A percentile compares a stretch with the other conserved stretches of the same genome.
Evolutionary conservation across 345 rosid species (phyloP).

Genomic region (Nasturtium officinale): DNA sequence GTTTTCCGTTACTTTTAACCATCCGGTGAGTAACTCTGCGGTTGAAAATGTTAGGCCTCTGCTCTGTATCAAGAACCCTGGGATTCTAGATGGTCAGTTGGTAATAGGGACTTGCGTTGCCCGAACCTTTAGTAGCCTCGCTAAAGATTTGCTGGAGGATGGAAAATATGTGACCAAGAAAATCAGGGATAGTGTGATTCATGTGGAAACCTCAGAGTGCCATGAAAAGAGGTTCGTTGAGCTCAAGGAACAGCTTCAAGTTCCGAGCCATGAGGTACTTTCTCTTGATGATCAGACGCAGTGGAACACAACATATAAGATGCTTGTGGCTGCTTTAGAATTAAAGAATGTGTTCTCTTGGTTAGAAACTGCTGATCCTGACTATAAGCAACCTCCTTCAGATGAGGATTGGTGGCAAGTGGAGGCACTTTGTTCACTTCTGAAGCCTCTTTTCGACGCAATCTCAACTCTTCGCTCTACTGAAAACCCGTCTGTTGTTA

Average conservation of each 20-base stretch:
- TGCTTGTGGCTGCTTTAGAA: conserved; percentile 84
- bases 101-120: conserved; percentile 72
- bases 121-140: conserved; percentile 57
- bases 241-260: conserved; percentile 89
- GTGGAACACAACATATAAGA: conserved; percentile 85
- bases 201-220: conserved; percentile 81
- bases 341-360: conserved; percentile 88
- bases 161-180: conserved; percentile 66
- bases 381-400: conserved; percentile 72
- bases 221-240: conserved; percentile 86
- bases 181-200: conserved; percentile 78
- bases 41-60: conserved; percentile 66
- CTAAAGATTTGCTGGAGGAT: conserved; percentile 58
- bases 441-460: conserved; percentile 82
- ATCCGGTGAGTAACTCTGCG: conserved; percentile 55
- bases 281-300: conserved; percentile 69
- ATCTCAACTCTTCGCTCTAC: conserved; percentile 56
- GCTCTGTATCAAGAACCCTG: conserved; percentile 70
- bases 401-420: conserved; percentile 73
- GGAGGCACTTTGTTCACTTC: conserved; percentile 65
- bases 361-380: conserved; percentile 80
- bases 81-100: conserved; percentile 77
- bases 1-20: conserved; percentile 71
- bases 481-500: conserved; percentile 56
- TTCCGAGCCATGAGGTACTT: conserved; percentile 69